Evolutionary conservation across 192 early-diverging fungal genomes (phyloP).

Genomic region (Backusella psychrophila): DNA sequence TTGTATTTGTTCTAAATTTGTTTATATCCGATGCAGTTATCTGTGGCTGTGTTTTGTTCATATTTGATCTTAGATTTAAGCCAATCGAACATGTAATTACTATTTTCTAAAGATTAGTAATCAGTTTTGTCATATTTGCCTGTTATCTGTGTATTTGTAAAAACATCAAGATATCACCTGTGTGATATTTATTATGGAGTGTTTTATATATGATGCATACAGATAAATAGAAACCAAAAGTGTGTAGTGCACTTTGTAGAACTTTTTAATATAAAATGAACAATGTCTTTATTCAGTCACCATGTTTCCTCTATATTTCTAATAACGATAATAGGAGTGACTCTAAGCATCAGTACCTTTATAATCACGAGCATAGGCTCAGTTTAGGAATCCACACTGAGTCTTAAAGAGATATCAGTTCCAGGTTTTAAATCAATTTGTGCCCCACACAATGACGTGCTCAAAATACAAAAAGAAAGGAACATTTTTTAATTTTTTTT

Average conservation of each 20-base stretch:
- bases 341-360: neutral
- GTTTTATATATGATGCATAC: neutral
- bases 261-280: no score
- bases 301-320: neutral
- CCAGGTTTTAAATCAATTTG: slow-evolving; percentile 6
- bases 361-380: neutral
- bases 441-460: neutral
- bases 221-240: neutral
- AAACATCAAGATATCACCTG: neutral
- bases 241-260: no score
- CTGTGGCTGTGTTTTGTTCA: neutral
- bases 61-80: neutral
- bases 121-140: neutral
- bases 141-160: neutral
- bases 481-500: neutral
- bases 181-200: neutral
- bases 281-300: no score
- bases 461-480: slow-evolving; percentile 4
- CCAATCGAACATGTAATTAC: neutral
- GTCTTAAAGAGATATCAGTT: neutral
- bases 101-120: neutral
- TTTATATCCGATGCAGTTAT: neutral
- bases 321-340: neutral
- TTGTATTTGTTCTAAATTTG: neutral
- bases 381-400: neutral